Base-by-base conservation (phyloP, 306 rosid genomes). In the Medicago arabica region DNA sequence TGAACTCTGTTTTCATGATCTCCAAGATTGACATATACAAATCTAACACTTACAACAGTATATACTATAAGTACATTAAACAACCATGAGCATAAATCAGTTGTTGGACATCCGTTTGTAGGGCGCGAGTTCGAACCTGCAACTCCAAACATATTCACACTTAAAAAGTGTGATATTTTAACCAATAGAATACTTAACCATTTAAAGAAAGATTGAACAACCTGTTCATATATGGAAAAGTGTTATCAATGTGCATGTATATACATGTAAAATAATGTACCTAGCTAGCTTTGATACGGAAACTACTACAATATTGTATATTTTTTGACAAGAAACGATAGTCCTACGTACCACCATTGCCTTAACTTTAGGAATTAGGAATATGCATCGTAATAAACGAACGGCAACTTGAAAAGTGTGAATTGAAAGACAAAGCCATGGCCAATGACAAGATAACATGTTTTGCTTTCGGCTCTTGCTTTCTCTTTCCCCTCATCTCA, bases 391-490 rank as follows among this genome's bases (percentile, higher is more conserved):
- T 76, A 41, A 67, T 77, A 60, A 84, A 75, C 75, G 53, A 79
- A 83, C 64, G 75, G 81, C 83, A 71, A 76, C 47, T 63, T 83
- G 72, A 71, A 87, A 85, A 82, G 80, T 78, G 78, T 50, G 64
- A 81, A 65, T 40, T 65, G 51, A 65, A 65, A 74, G 74, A 83
- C 81, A 69, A 55, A 74, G 84, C 18, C 38, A 65, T 75, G 36
- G 77, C 71, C 67, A 76, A 74, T 81, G 76, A 73, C 82, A 77
- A 82, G 62, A 72, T 76, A n/a, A 7, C 41, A 47, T 70, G 68
- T 65, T 80, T 80, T 68, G 88, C 87, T 87, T 89, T 87, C 89
- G 83, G 87, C 86, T 77, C 75, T 55, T 72, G n/a, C 80, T 74
- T 77, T 82, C 84, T 81, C 84, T 82, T 72, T 82, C 67, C 2